These are phyloP conservation scores for Bruguiera sexangula DNA, from an alignment of 345 rosid genomes.

Conservation along the genomic window DNA sequence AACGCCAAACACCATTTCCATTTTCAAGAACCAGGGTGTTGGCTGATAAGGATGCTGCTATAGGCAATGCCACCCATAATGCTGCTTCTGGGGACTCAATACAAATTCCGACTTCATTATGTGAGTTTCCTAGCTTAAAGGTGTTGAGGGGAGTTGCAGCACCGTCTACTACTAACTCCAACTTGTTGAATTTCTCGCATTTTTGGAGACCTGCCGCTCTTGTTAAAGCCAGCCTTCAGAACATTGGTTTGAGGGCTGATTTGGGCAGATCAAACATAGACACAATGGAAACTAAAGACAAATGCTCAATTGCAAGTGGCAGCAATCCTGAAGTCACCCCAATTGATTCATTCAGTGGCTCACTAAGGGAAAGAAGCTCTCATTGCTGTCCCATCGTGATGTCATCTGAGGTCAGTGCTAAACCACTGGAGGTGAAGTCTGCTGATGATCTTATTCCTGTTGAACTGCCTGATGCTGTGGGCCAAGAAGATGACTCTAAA, in stretches of 20 bases:
- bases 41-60: slow-evolving; percentile 26
- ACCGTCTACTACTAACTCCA: slow-evolving; percentile 32
- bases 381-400: slow-evolving; percentile 26
- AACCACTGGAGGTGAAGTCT: slow-evolving; percentile 32
- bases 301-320: slow-evolving; percentile 25
- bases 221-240: slow-evolving; percentile 42
- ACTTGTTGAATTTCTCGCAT: slow-evolving; percentile 55
- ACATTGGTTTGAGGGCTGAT: slow-evolving; percentile 24
- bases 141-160: slow-evolving; percentile 42
- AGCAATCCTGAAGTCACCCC: slow-evolving; percentile 14
- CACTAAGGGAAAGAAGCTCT: slow-evolving; percentile 33
- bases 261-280: slow-evolving; percentile 23
- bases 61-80: slow-evolving; percentile 15
- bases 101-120: slow-evolving; percentile 15
- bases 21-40: slow-evolving; percentile 39
- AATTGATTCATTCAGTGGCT: slow-evolving; percentile 19
- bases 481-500: slow-evolving; percentile 30
- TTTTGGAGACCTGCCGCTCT: slow-evolving; percentile 56
- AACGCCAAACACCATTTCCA: slow-evolving; percentile 35
- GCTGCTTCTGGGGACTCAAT: slow-evolving; percentile 26
- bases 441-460: slow-evolving; percentile 30
- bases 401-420: slow-evolving; percentile 36
- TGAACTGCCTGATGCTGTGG: slow-evolving; percentile 33
- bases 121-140: slow-evolving; percentile 27
- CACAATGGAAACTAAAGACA: slow-evolving; percentile 27